These are phyloP conservation scores for Craterostigma plantagineum DNA, from an alignment of 257 asterid species.

Conservation along the genomic window DNA sequence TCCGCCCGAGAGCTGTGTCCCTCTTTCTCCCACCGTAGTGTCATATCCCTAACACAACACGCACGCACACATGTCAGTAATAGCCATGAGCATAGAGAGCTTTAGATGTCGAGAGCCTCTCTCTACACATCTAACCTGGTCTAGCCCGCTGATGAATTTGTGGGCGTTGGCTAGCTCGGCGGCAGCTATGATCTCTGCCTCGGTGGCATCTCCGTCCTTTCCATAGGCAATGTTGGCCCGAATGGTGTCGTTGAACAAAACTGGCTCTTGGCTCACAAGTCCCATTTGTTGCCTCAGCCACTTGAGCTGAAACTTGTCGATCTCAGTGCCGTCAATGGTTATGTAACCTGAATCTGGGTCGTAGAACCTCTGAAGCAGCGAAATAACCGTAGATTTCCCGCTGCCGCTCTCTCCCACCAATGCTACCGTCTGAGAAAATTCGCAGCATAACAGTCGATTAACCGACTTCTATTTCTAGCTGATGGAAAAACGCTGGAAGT, in stretches of 20 bases:
- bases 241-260: conserved; percentile 57
- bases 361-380: conserved; percentile 64
- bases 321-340: conserved; percentile 62
- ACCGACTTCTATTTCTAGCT: not conserved
- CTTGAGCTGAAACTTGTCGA: conserved; percentile 45
- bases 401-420: conserved; percentile 94
- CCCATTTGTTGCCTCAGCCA: conserved; percentile 95
- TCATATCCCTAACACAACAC: conserved; percentile 59
- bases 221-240: conserved; percentile 78
- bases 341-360: conserved; percentile 62
- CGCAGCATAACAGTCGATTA: not conserved
- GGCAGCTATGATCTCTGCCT: conserved; percentile 61
- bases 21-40: conserved; percentile 69
- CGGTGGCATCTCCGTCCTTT: conserved; percentile 62
- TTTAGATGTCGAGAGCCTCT: not conserved
- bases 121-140: conserved; percentile 4
- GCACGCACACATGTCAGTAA: not conserved
- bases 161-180: conserved; percentile 84
- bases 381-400: conserved; percentile 74
- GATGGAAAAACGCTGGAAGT: not conserved
- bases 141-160: conserved; percentile 65
- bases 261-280: conserved; percentile 85
- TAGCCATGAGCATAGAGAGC: too few relatives aligned
- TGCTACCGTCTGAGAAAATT: conserved; percentile 47
- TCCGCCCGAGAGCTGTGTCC: conserved; percentile 68